These are phyloP conservation scores for Penicillium angulare DNA, from an alignment of 495 filamentous ascomycete genomes.

Conservation along the genomic window DNA sequence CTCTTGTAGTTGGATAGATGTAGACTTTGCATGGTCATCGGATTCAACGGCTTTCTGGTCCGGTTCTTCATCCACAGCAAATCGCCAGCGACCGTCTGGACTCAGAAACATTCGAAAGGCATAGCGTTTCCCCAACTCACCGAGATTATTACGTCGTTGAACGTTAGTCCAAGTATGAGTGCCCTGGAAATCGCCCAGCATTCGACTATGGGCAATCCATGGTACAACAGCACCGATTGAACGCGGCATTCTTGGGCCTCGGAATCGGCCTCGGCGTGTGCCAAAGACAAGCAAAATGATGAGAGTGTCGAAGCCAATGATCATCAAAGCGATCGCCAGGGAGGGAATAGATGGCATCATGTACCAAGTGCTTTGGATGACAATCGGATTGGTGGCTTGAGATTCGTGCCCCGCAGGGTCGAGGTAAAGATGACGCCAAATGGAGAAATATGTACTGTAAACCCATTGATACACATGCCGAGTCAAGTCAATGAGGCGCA, in stretches of 20 bases:
- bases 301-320: slow-evolving; percentile 37
- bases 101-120: slow-evolving; percentile 37
- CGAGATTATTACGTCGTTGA: slow-evolving; percentile 30
- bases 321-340: slow-evolving; percentile 29
- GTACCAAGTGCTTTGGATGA: slow-evolving; percentile 34
- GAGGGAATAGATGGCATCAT: slow-evolving; percentile 38
- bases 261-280: slow-evolving; percentile 38
- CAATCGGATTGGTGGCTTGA: slow-evolving; percentile 26
- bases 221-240: slow-evolving; percentile 41
- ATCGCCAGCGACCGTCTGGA: slow-evolving; percentile 34
- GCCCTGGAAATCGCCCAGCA: slow-evolving; percentile 36
- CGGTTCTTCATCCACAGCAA: slow-evolving; percentile 37
- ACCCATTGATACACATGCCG: slow-evolving; percentile 42
- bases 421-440: slow-evolving; percentile 40
- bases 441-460: slow-evolving; percentile 41
- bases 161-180: slow-evolving; percentile 35
- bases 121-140: slow-evolving; percentile 33
- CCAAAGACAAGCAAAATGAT: slow-evolving; percentile 41
- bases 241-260: slow-evolving; percentile 38
- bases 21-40: slow-evolving; percentile 11
- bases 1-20: slow-evolving; percentile 20
- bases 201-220: slow-evolving; percentile 41
- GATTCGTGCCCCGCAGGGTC: slow-evolving; percentile 20
- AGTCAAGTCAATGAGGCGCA: slow-evolving; percentile 25
- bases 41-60: background rate